A percentile compares a stretch with the other conserved stretches of the same genome.
Evolutionary conservation across 1,284 basidiomycete species (phyloP).

Genomic region (Pseudozyma tsukubaensis): DNA sequence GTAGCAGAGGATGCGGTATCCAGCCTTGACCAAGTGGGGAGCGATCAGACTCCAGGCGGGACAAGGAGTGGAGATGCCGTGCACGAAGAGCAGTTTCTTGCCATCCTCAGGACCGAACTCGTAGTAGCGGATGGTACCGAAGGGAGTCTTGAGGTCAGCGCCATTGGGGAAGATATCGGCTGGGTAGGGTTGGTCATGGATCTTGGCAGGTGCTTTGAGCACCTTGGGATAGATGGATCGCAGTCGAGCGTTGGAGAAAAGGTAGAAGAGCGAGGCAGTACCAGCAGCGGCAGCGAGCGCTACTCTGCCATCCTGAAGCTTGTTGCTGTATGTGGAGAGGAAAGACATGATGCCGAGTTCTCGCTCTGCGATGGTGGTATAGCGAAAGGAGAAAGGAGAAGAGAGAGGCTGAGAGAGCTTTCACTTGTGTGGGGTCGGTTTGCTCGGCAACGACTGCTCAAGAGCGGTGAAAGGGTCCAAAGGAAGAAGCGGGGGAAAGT

Average conservation of each 20-base stretch:
- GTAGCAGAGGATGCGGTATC: slow-evolving; percentile 48
- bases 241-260: slow-evolving; percentile 21
- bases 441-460: neutral
- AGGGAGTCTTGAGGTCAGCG: slow-evolving; percentile 36
- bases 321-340: slow-evolving; percentile 18
- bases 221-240: slow-evolving; percentile 44
- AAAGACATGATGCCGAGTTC: slow-evolving; percentile 14
- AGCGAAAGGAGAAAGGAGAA: neutral
- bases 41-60: slow-evolving; percentile 40
- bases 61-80: slow-evolving; percentile 57
- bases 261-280: slow-evolving; percentile 35
- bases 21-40: slow-evolving; percentile 38
- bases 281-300: slow-evolving; percentile 39
- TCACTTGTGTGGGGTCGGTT: neutral
- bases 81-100: slow-evolving; percentile 61
- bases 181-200: slow-evolving; percentile 35
- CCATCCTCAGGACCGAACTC: slow-evolving; percentile 55
- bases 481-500: slow-evolving; percentile 4
- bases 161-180: slow-evolving; percentile 44
- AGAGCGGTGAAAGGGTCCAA: slow-evolving; percentile 5
- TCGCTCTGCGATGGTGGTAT: neutral
- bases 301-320: slow-evolving; percentile 26
- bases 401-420: neutral
- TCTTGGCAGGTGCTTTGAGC: slow-evolving; percentile 43
- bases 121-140: slow-evolving; percentile 52